These are phyloP conservation scores for Mycena capillaripes DNA, from an alignment of 768 basidiomycete species.

Conservation along the genomic window DNA sequence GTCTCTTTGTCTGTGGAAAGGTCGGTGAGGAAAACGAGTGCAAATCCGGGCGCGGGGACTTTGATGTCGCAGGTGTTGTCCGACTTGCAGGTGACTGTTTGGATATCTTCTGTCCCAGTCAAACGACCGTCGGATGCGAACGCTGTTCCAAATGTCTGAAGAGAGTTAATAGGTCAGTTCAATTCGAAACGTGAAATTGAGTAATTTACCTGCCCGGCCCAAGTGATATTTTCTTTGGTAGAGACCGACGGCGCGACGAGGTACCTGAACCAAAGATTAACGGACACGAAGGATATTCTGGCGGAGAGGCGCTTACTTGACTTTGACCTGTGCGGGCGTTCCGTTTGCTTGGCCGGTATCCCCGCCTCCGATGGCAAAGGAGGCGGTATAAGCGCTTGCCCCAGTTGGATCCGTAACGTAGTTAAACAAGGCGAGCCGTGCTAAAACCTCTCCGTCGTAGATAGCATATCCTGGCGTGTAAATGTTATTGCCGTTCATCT, in stretches of 20 bases:
- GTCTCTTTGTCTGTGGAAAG: constrained; percentile 48
- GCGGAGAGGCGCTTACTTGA: constrained; percentile 53
- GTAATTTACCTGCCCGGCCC: constrained; percentile 68
- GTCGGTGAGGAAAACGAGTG: constrained; percentile 79
- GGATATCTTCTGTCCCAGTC: constrained; percentile 65
- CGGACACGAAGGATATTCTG: background rate
- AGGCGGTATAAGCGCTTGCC: constrained; percentile 56
- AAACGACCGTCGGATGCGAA: constrained; percentile 80
- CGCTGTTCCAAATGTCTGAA: constrained; percentile 67
- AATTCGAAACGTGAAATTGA: background rate
- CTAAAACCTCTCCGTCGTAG: constrained; percentile 65
- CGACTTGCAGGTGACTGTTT: constrained; percentile 72
- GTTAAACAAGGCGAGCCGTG: constrained; percentile 68
- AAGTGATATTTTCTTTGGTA: constrained; percentile 70
- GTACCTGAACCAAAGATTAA: constrained; percentile 58
- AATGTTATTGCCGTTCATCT: constrained; percentile 52
- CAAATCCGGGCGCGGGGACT: constrained; percentile 80
- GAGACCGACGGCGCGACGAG: constrained; percentile 61
- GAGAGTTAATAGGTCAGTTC: constrained; percentile 36
- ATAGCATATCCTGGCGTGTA: constrained; percentile 67
- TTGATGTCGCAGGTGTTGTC: constrained; percentile 69
- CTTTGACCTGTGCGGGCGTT: constrained; percentile 55
- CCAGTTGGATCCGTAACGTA: constrained; percentile 63
- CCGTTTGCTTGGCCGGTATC: constrained; percentile 46
- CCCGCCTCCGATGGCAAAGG: constrained; percentile 57